These are phyloP conservation scores for Zygoascus flipseniorum DNA, from an alignment of 805 yeast genomes.

Conservation along the genomic window DNA sequence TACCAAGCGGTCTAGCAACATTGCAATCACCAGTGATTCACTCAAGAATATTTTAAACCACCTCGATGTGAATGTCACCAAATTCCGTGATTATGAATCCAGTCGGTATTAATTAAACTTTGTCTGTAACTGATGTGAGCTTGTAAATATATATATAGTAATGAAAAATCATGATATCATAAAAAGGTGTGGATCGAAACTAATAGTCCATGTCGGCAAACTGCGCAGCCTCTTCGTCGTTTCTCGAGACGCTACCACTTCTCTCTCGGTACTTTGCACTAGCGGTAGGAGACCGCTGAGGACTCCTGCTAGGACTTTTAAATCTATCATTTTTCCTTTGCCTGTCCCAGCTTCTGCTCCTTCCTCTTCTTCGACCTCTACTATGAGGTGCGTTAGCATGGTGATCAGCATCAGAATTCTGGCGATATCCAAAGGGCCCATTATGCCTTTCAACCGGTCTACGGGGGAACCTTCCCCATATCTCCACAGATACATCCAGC, in stretches of 20 bases:
- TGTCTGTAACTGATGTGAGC: background rate
- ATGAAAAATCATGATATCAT: background rate
- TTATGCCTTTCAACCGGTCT: background rate
- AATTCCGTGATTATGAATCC: background rate
- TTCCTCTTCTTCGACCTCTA: background rate
- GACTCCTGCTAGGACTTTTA: background rate
- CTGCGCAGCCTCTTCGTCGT: background rate
- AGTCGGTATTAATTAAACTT: background rate
- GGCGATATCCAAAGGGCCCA: too few relatives aligned
- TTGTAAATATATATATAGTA: background rate
- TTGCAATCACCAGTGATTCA: background rate
- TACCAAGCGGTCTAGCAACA: background rate
- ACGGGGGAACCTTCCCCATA: background rate
- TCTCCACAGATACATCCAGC: conserved; percentile 2
- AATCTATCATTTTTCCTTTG: background rate
- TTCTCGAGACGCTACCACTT: background rate
- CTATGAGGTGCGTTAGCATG: too few relatives aligned
- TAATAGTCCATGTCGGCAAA: background rate
- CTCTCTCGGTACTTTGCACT: background rate
- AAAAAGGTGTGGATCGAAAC: background rate
- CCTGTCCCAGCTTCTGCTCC: conserved; percentile 1
- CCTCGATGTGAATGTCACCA: background rate
- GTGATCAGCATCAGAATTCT: background rate
- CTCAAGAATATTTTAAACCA: background rate
- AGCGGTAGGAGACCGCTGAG: background rate